Base-by-base conservation (phyloP, 192 early-diverging fungal genomes). In the Umbelopsis sp. region DNA sequence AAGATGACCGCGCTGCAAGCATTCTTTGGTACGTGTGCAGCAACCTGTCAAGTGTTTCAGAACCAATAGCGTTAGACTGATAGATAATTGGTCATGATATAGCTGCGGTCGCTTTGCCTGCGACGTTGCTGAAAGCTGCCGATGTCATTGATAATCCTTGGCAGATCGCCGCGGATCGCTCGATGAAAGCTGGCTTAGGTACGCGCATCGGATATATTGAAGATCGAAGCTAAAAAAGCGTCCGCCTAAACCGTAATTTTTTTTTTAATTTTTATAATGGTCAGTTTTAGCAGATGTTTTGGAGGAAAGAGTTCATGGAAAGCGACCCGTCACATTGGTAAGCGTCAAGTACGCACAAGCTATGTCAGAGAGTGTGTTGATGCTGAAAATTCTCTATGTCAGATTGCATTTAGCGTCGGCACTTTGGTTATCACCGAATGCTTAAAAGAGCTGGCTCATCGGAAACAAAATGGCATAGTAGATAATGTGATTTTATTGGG, bases 81-180 rank as follows among this genome's bases (percentile, higher is more conserved):
- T 30, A 3, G 27, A 2, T 2, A 30, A 30, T 30, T 30, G 27
- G 27, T 30, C 1, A 30, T 30, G 27, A 27, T 53, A 66, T 64
- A 77, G 78, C 78, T 30, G 85, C 87, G 16, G 69, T 88, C 7
- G 76, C 81, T 9, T 48, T 88, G 13, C 87, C 87, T 1, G 76
- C 79, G 4, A 77, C 76, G 46, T 66, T 88, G 11, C 72, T 88
- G 68, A 82, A 84, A 41, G 78, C 82, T 2, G 80, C 79, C 33
- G 85, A 88, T 70, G 64, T 88, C 18, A 88, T 88, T 68, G 85
- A 86, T 64, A 85, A 88, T 61, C 87, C 87, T 23, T 88, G 87
- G 86, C 79, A 81, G 46, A 67, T 88, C 6, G 85, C 80, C 20
- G 72, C 78, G 52, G 87, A 88, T 73, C 73, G 85, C 22, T 82